Base-by-base conservation (phyloP, 495 filamentous ascomycete genomes). In the Talaromyces borbonicus region DNA sequence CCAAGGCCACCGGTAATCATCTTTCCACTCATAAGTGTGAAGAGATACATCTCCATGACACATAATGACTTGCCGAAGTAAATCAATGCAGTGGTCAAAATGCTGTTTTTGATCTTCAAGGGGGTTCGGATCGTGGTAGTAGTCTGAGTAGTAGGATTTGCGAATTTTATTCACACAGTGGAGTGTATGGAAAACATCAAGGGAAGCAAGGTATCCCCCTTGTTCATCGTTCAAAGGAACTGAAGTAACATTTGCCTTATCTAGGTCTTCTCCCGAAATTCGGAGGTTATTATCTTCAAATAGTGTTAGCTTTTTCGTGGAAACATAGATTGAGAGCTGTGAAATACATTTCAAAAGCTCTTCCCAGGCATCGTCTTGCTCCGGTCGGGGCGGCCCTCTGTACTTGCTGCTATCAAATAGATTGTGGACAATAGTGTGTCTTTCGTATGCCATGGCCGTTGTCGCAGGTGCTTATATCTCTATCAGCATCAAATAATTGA, bases 351-450 rank as follows among this genome's bases (percentile, higher is more conserved):
- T n/a, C 6, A 30, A 12, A 6, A 30, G 12, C 12, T 30, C 27
- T 6, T 30, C 6, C 27, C 27, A 30, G 6, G 27, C 27, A 12
- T 6, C 27, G 27, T 30, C 27, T 7, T 7, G 27, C 12, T 30
- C 27, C 6, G 27, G 27, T 12, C 27, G 27, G 12, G 27, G 27
- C 11, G 0, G 55, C 47, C 29, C 52, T 52, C 0, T 23, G 30
- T 4, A 50, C n/a, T n/a, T n/a, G n/a, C n/a, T n/a, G n/a, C n/a
- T n/a, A n/a, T n/a, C n/a, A n/a, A n/a, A n/a, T n/a, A n/a, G n/a
- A n/a, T n/a, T n/a, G n/a, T n/a, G n/a, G n/a, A n/a, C n/a, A n/a
- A n/a, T n/a, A n/a, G n/a, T n/a, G n/a, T n/a, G n/a, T n/a, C n/a
- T n/a, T n/a, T n/a, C n/a, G n/a, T n/a, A n/a, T n/a, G n/a, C n/a